Percentiles rank a stretch among this genome's conserved stretches.
These are phyloP conservation scores for Cymbidium sinense DNA, from an alignment of 106 monocot genomes.

Conservation along the genomic window DNA sequence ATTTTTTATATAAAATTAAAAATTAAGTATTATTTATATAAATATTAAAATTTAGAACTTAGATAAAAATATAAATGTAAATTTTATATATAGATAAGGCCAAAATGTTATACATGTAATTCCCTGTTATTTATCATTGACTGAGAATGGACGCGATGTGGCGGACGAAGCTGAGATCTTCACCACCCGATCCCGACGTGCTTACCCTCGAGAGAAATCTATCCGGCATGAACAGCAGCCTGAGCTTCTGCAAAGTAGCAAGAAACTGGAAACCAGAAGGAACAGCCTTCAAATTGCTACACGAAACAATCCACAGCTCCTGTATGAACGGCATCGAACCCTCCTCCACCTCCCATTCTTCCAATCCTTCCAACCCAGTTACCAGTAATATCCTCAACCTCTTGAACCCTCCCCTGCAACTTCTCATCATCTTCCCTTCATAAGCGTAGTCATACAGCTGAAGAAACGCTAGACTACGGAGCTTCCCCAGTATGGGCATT, in stretches of 20 bases:
- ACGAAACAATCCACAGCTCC: constrained; percentile 20
- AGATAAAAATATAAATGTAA: too few species aligned
- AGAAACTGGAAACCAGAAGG: constrained; percentile 22
- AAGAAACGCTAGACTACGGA: constrained; percentile 21
- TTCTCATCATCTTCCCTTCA: constrained; percentile 15
- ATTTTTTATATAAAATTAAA: too few species aligned
- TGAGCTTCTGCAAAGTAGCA: constrained; percentile 9
- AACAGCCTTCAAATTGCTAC: constrained; percentile 1
- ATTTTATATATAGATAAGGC: too few species aligned
- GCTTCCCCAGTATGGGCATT: background rate
- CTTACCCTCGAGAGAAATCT: constrained; percentile 8
- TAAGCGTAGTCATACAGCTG: constrained; percentile 17
- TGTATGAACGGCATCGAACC: constrained; percentile 19
- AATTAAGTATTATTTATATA: too few species aligned
- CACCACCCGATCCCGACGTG: background rate
- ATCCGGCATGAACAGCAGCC: constrained; percentile 24
- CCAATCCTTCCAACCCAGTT: constrained; percentile 10
- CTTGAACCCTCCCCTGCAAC: background rate
- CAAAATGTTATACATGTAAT: too few species aligned
- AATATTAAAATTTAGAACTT: too few species aligned
- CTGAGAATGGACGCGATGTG: constrained; percentile 17
- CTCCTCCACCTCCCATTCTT: constrained; percentile 17
- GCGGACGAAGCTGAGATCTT: constrained; percentile 15
- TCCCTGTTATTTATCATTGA: too few species aligned
- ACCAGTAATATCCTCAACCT: constrained; percentile 15